Evolutionary conservation across 257 asterid genomes (phyloP).

Genomic region (Eucommia ulmoides): DNA sequence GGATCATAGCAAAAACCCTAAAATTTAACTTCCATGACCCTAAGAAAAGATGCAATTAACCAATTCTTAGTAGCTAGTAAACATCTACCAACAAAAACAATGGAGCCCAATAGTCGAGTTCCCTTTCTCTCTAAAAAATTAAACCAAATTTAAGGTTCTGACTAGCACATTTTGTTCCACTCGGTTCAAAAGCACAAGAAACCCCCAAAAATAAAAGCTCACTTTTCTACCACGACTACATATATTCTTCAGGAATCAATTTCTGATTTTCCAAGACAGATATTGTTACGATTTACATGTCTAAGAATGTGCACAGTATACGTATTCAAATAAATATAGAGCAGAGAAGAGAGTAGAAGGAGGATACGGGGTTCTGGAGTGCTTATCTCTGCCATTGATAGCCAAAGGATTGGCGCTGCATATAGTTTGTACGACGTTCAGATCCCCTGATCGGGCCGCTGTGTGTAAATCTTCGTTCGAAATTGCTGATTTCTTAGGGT

Average conservation of each 20-base stretch:
- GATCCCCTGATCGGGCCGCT: conserved; percentile 88
- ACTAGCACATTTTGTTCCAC: neutral
- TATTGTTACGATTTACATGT: neutral
- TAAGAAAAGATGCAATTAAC: no score
- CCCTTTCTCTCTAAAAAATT: no score
- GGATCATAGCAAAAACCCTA: no score
- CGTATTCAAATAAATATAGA: neutral
- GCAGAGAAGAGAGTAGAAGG: neutral
- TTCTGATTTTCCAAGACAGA: neutral
- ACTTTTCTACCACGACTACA: no score
- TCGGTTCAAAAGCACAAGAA: neutral
- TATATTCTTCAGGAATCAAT: neutral
- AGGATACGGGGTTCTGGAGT: conserved; percentile 96
- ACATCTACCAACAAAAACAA: no score
- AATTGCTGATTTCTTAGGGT: conserved; percentile 16
- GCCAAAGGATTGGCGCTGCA: conserved; percentile 76
- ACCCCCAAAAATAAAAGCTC: no score
- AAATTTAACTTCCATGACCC: no score
- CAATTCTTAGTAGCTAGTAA: no score
- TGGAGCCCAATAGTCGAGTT: no score
- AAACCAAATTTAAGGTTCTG: neutral
- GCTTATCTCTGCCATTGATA: conserved; percentile 73
- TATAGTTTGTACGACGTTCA: conserved; percentile 46
- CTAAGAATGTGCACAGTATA: no score
- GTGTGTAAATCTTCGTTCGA: conserved; percentile 47